Evolutionary conservation across 495 filamentous ascomycete genomes (phyloP).

Genomic region (Aspergillus affinis): DNA sequence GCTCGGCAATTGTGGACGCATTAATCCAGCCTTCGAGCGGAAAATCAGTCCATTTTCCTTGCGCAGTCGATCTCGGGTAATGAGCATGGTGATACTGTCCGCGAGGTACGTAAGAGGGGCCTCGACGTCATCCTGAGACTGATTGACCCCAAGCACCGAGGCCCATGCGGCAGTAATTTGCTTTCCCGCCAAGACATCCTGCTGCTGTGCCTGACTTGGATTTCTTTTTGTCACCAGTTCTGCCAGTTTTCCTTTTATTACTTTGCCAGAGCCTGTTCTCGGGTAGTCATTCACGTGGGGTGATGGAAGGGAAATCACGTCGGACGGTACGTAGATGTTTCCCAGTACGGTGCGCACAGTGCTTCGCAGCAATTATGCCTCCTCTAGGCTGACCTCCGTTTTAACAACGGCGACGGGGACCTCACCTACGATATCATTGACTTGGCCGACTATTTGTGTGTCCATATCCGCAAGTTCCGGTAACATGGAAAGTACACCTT

Average conservation of each 20-base stretch:
- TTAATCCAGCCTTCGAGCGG: neutral
- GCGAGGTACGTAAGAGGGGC: neutral
- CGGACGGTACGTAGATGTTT: constrained; percentile 29
- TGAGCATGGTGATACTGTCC: constrained; percentile 8
- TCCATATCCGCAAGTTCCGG: constrained; percentile 20
- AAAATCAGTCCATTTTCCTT: neutral
- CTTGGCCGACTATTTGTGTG: constrained; percentile 19
- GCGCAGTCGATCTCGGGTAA: neutral
- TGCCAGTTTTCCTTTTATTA: constrained; percentile 34
- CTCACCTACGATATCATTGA: constrained; percentile 24
- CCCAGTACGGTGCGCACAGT: constrained; percentile 31
- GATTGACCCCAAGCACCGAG: neutral
- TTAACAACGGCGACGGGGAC: constrained; percentile 24
- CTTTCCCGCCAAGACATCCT: neutral
- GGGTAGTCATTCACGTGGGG: constrained; percentile 35
- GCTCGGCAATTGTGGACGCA: neutral
- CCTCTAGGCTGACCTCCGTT: constrained; percentile 1
- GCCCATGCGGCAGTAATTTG: neutral
- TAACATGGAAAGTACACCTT: constrained; percentile 28
- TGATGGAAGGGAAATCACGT: constrained; percentile 32
- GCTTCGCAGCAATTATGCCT: constrained; percentile 21
- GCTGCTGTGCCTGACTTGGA: neutral
- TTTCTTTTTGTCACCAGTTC: constrained; percentile 3
- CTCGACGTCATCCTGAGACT: neutral
- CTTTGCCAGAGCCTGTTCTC: constrained; percentile 38